Evolutionary conservation across 352 stramenopile species (phyloP).

Genomic region (Hyaloperonospora brassicae): DNA sequence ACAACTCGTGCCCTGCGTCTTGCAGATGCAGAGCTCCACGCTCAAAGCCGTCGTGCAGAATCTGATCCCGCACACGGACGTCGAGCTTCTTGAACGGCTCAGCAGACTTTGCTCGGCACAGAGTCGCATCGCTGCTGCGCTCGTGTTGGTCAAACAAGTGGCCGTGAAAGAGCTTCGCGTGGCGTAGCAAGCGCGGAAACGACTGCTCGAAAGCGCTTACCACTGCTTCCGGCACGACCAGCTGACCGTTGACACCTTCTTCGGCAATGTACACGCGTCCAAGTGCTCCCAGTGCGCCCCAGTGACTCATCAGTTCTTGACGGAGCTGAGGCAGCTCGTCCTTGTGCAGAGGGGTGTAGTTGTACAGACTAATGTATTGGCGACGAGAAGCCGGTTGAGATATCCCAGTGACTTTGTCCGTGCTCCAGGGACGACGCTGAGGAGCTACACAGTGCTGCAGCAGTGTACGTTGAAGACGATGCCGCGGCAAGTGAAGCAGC

Average conservation of each 20-base stretch:
- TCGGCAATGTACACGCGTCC: conserved; percentile 88
- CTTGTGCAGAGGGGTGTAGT: conserved; percentile 38
- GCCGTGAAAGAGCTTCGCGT: conserved; percentile 25
- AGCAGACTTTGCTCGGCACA: neutral
- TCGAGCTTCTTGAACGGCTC: conserved; percentile 76
- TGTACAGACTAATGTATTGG: conserved; percentile 58
- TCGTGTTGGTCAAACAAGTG: conserved; percentile 20
- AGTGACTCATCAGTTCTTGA: conserved; percentile 27
- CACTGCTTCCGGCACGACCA: conserved; percentile 82
- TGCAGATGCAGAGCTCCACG: conserved; percentile 20
- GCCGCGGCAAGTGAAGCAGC: conserved; percentile 9
- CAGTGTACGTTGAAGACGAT: conserved; percentile 2
- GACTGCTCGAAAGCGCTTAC: conserved; percentile 29
- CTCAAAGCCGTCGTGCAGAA: conserved; percentile 85
- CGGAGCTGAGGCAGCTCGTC: conserved; percentile 32
- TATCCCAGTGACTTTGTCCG: conserved; percentile 1
- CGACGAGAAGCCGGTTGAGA: conserved; percentile 4
- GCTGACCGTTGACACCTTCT: conserved; percentile 93
- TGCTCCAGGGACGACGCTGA: conserved; percentile 8
- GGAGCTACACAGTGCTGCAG: neutral
- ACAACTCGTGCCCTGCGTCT: conserved; percentile 17
- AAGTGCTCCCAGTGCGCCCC: conserved; percentile 39
- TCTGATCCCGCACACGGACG: conserved; percentile 81
- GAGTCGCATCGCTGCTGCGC: neutral
- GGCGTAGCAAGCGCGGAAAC: conserved; percentile 17